A percentile compares a stretch with the other conserved stretches of the same genome.
Evolutionary conservation across 176 grass and related monocot species (phyloP).

Genomic region (Coix lacrymajobi): DNA sequence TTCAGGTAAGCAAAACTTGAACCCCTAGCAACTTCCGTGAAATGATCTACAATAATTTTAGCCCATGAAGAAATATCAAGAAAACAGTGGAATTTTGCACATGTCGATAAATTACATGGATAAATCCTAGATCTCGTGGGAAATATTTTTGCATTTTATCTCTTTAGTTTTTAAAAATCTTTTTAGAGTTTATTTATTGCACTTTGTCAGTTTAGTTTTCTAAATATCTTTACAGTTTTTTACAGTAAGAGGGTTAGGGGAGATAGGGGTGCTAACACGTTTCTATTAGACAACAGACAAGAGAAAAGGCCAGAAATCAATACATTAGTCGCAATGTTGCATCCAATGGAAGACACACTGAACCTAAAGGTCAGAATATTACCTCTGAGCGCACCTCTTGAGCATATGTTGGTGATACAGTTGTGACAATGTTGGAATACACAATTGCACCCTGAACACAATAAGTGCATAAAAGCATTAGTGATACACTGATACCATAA

Average conservation of each 20-base stretch:
- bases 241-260: not conserved
- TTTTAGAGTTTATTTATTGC: not conserved
- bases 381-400: slow-evolving; percentile 88
- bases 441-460: slow-evolving; percentile 82
- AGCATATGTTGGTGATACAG: slow-evolving; percentile 97
- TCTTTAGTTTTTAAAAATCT: not conserved
- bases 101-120: not conserved
- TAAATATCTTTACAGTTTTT: not conserved
- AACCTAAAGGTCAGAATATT: slow-evolving; percentile 27
- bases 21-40: not conserved
- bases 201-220: not conserved
- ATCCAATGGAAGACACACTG: not conserved
- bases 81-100: not conserved
- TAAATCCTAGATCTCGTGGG: not conserved
- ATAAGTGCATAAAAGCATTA: slow-evolving; percentile 20
- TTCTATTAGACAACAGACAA: not conserved
- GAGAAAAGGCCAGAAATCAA: not conserved
- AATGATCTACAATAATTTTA: not conserved
- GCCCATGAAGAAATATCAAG: not conserved
- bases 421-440: slow-evolving; percentile 97
- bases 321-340: not conserved
- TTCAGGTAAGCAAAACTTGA: not conserved
- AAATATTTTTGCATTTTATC: not conserved
- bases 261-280: not conserved
- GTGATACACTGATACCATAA: slow-evolving; percentile 21